Percentiles rank a stretch among this genome's conserved stretches.
Conservation (phyloP, 148 eudicot species). For the Rhododendron henanense region DNA sequence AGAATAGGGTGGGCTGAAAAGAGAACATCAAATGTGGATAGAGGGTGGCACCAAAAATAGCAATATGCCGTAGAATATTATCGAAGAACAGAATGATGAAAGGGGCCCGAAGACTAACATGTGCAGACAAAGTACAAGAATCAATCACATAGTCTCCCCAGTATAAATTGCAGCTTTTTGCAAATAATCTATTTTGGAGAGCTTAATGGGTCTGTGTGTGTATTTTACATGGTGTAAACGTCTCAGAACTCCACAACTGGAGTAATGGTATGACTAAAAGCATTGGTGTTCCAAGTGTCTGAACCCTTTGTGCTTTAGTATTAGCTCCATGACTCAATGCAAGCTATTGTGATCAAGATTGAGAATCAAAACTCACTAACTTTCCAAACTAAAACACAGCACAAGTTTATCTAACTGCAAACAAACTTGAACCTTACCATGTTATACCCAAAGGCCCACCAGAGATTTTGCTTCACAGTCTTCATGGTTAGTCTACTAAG, state of each 20-base stretch:
- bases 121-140: background rate
- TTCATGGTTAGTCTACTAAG: slow-evolving; percentile 89
- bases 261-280: background rate
- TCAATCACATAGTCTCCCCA: background rate
- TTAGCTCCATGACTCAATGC: background rate
- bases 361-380: background rate
- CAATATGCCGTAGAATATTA: background rate
- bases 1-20: background rate
- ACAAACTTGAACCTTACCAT: slow-evolving; percentile 33
- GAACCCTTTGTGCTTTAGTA: background rate
- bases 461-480: slow-evolving; percentile 94
- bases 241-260: no score
- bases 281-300: background rate
- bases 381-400: background rate
- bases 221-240: no score
- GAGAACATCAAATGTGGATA: background rate
- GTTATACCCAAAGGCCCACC: slow-evolving; percentile 99
- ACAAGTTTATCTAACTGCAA: background rate
- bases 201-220: background rate
- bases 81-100: background rate
- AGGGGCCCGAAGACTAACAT: background rate
- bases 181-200: background rate
- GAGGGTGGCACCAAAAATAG: background rate
- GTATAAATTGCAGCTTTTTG: background rate
- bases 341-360: background rate